Base-by-base conservation (phyloP, 192 early-diverging fungal genomes). In the Gamsiella multidivaricata region DNA sequence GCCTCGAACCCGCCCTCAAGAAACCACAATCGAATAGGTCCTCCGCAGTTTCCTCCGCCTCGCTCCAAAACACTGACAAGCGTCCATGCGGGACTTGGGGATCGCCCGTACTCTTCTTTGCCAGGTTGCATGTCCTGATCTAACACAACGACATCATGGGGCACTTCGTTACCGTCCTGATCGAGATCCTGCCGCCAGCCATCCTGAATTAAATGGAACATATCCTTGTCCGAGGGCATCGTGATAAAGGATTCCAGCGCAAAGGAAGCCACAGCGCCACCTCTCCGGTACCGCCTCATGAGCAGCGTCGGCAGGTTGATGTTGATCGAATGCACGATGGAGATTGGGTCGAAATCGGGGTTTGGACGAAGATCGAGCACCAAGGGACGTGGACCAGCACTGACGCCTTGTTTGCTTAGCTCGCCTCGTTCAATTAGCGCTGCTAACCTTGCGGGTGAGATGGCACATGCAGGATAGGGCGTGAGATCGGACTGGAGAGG, bases 251-350 rank as follows among this genome's bases (percentile, higher is more conserved):
- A 83, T 55, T 84, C 83, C 14, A 87, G 28, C 22, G 74, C 83
- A 60, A 87, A 87, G n/a, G 83, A 81, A 7, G 81, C 69, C 11
- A 87, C 69, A 3, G 82, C 80, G 20, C 84, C 84, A 22, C 74
- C 74, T 45, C 83, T 61, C 6, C 80, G 69, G 54, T 85, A 87
- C 34, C 86, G 69, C 54, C 85, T 82, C 46, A 85, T 82, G 4
- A 87, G 51, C 9, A 87, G 62, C 17, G 86, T 83, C 1, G 86
- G 86, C 41, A 87, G 29, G 57, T 87, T 87, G 26, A 87, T 83
- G 69, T 87, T 84, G 32, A 87, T 81, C 26, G 86, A 82, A 32
- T 82, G 46, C 36, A 69, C 54, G 39, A 78, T 78, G 3, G 74
- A 69, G 3, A 59, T 12, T 6, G 66, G 74, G 22, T 78, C 74